phyloP scores from a whole-genome alignment of 2,329 filamentous ascomycete genomes.

The Apiospora pterosperma region DNA sequence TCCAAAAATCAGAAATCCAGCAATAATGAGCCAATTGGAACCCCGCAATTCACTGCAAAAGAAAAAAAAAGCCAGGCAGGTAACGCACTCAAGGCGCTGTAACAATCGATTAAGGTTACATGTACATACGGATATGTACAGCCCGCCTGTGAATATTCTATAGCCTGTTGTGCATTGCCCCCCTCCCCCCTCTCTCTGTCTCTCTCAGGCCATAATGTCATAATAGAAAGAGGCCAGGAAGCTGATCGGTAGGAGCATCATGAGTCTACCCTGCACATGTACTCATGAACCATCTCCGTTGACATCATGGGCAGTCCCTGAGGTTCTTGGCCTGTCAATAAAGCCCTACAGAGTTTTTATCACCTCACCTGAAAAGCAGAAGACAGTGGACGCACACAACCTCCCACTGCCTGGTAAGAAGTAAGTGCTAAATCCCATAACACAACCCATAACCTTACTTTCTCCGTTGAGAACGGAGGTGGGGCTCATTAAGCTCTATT shows the following conservation, averaged over 20 bases:
- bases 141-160: not conserved
- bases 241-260: not conserved
- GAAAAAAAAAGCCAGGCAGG: not conserved
- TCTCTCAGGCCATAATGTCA: too few species aligned
- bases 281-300: not conserved
- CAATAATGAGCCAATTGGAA: slow-evolving; percentile 2
- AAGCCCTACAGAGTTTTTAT: slow-evolving; percentile 3
- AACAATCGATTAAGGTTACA: not conserved
- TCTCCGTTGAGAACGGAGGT: slow-evolving; percentile 1
- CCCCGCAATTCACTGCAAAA: not conserved
- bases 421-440: too few species aligned
- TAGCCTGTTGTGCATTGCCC: not conserved
- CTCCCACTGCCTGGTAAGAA: not conserved
- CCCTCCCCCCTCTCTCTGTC: too few species aligned
- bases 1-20: not conserved
- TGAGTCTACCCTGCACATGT: not conserved
- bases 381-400: slow-evolving; percentile 1
- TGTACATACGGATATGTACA: too few species aligned
- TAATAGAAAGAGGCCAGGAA: not conserved
- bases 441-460: not conserved
- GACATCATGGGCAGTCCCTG: not conserved
- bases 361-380: not conserved
- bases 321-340: not conserved
- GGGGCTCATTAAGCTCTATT: not conserved
- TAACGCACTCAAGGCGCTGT: not conserved